Evolutionary conservation across 495 filamentous ascomycete species (phyloP).

Genomic region (Neurospora discreta): DNA sequence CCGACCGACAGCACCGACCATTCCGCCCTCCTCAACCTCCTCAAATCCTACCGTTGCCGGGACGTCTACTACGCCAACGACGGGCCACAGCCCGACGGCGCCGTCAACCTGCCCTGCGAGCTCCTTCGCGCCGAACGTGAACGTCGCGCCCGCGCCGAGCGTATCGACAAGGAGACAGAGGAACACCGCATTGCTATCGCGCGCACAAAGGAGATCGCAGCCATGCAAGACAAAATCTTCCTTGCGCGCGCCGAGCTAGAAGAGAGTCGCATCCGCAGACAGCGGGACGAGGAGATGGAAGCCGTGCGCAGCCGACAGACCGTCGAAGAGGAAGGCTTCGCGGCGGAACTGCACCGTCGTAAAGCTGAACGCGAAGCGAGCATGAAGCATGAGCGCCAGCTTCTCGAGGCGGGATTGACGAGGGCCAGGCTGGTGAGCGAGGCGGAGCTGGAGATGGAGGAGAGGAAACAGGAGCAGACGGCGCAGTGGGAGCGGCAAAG

Average conservation of each 20-base stretch:
- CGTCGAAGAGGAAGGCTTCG: constrained; percentile 16
- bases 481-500: constrained; percentile 31
- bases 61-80: constrained; percentile 39
- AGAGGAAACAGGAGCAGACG: constrained; percentile 20
- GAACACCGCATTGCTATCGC: constrained; percentile 27
- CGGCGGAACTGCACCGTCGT: constrained; percentile 12
- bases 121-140: constrained; percentile 34
- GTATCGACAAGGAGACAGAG: constrained; percentile 24
- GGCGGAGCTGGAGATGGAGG: constrained; percentile 28
- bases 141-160: constrained; percentile 26
- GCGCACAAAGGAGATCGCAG: constrained; percentile 31
- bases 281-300: constrained; percentile 25
- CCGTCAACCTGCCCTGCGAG: constrained; percentile 30
- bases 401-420: constrained; percentile 29
- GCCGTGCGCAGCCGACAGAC: constrained; percentile 22
- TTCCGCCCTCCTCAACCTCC: constrained; percentile 26
- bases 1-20: constrained; percentile 17
- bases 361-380: constrained; percentile 19
- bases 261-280: constrained; percentile 27
- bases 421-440: constrained; percentile 27
- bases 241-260: constrained; percentile 33
- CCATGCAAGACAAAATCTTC: constrained; percentile 33
- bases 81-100: constrained; percentile 33
- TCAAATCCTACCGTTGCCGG: constrained; percentile 29
- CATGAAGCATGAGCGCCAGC: constrained; percentile 25